Percentiles rank a stretch among this genome's conserved stretches.
Evolutionary conservation across 2,329 filamentous ascomycete species (phyloP).

Genomic region (Cercospora janseana): DNA sequence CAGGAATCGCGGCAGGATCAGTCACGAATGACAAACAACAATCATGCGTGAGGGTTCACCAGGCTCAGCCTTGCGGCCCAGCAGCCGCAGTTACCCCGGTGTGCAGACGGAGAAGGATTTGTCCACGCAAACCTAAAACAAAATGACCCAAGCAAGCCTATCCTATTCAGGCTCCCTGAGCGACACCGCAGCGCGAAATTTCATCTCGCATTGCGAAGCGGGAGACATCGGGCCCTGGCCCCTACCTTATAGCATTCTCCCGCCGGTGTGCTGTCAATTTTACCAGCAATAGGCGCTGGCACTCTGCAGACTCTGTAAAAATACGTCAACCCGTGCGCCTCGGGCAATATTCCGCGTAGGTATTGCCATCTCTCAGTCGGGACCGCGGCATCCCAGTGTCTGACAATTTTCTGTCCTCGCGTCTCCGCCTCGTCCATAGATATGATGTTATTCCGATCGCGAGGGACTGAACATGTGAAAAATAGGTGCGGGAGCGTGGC

Average conservation of each 20-base stretch:
- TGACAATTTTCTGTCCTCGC: neutral
- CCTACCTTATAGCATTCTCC: too few relatives aligned
- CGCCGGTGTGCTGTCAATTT: too few relatives aligned
- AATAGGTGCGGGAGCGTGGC: neutral
- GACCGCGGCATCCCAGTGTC: neutral
- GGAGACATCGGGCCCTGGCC: too few relatives aligned
- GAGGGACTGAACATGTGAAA: neutral
- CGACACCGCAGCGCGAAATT: neutral
- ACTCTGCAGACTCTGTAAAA: too few relatives aligned
- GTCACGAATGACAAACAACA: conserved; percentile 1
- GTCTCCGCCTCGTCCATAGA: conserved; percentile 1
- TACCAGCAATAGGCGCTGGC: too few relatives aligned
- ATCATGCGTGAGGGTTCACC: neutral
- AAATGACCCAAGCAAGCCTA: neutral
- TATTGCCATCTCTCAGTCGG: neutral
- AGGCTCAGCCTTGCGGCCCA: neutral
- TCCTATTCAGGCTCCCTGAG: neutral
- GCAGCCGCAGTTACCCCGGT: neutral
- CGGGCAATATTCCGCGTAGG: neutral
- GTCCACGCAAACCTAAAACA: conserved; percentile 1
- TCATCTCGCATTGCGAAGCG: neutral
- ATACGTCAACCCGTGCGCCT: too few relatives aligned
- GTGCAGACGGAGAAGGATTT: conserved; percentile 2
- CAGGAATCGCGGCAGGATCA: neutral
- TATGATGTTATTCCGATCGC: neutral